These are phyloP conservation scores for Aureobasidium namibiae DNA, from an alignment of 2,329 filamentous ascomycete species.

Conservation along the genomic window DNA sequence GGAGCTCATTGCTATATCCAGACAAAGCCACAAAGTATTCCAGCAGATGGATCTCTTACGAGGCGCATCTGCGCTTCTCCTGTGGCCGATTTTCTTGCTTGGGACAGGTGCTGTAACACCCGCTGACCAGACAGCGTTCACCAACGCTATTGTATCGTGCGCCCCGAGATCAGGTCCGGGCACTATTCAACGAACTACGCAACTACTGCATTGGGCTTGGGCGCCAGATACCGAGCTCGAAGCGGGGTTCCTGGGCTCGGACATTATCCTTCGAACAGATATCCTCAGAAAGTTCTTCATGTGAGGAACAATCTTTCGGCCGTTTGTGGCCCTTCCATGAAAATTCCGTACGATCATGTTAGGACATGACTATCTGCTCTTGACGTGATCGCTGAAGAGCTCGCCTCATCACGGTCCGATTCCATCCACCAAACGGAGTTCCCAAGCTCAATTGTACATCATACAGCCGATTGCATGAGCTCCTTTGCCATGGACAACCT, in stretches of 20 bases:
- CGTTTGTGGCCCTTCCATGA: neutral
- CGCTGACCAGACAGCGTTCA: neutral
- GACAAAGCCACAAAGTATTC: neutral
- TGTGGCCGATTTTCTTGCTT: slow-evolving; percentile 1
- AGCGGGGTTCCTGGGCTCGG: slow-evolving; percentile 3
- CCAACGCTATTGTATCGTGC: neutral
- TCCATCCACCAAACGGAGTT: slow-evolving; percentile 29
- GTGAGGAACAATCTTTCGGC: neutral
- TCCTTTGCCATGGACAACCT: slow-evolving; percentile 31
- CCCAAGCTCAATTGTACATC: slow-evolving; percentile 32
- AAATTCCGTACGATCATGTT: neutral
- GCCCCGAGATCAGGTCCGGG: neutral
- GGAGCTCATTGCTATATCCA: neutral
- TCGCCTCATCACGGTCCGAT: neutral
- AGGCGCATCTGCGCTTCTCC: neutral
- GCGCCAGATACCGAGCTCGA: neutral
- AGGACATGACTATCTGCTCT: neutral
- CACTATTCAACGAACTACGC: neutral
- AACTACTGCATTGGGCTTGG: neutral
- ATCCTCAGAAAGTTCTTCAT: slow-evolving; percentile 1
- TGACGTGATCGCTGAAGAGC: neutral
- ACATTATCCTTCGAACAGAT: slow-evolving; percentile 1
- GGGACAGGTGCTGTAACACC: neutral
- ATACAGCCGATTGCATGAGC: slow-evolving; percentile 26
- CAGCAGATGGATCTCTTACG: neutral